Evolutionary conservation across 2,329 filamentous ascomycete genomes (phyloP), one percentile per base, ranked within the genome.

Genomic region (Paraphoma chrysanthemicola): DNA sequence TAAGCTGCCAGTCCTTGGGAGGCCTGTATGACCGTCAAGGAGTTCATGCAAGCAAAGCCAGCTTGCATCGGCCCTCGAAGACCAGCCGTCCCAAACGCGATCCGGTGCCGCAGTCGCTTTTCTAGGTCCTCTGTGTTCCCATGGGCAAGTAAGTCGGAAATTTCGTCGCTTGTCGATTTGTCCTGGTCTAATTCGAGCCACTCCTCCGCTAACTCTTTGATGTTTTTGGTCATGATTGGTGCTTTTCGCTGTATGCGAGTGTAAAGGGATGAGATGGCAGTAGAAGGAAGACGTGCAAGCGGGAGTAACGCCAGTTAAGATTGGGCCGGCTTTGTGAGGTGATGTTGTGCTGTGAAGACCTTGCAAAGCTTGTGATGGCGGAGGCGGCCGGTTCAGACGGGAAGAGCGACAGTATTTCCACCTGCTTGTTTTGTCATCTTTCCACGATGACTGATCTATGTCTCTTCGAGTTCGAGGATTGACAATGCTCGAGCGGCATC

Each of bases 1-100:
- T 87, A 88, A 59, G 82, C 83, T 44, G 86, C 86, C 30, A 89
- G 77, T n/a, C 87, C 87, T 71, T 88, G 86, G 0, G 86, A 88
- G 41, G 87, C 85, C 74, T 88, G 84, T 53, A 87, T 86, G 56
- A 87, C 82, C 0, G 84, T 87, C 52, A 87, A 72, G 14, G 79
- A 80, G 70, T 87, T 87, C 80, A 87, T 85, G 62, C 81, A 83
- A 2, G 86, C 81, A 70, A 88, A 89, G 5, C 87, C 87, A 44
- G 86, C 86, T 64, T 86, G 83, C 87, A 89, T 89, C 38, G 82
- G 81, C n/a, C 85, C 85, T 44, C 87, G 81, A 8, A 89, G 78
- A 42, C 87, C 87, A 39, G 85, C 85, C 6, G 85, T 88, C 23
- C 86, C 86, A 62, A 88, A 88, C 44, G 85, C 81, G 56, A 88